phyloP scores from a whole-genome alignment of 768 basidiomycete genomes.

The Rhizopogon vinicolor region DNA sequence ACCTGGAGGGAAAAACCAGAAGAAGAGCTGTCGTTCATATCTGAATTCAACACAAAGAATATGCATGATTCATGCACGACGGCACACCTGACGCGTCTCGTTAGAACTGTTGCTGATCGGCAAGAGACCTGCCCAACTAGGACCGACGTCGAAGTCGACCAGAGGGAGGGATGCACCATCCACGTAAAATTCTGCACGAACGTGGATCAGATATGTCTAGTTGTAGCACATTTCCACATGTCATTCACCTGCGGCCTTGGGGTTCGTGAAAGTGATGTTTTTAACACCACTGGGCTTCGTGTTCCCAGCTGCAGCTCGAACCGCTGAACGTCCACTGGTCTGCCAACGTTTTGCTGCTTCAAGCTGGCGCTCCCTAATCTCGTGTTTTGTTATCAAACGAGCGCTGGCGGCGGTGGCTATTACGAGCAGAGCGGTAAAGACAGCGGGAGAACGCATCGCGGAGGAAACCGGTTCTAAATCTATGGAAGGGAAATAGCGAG shows the following conservation, averaged over 20 bases:
- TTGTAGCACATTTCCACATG: conserved; percentile 6
- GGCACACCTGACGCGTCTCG: conserved; percentile 60
- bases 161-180: conserved; percentile 60
- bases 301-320: background rate
- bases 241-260: conserved; percentile 49
- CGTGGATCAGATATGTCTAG: no score
- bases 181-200: conserved; percentile 57
- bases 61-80: background rate
- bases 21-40: conserved; percentile 50
- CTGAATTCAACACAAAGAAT: background rate
- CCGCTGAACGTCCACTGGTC: background rate
- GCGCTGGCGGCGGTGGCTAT: conserved; percentile 2
- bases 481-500: no score
- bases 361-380: conserved; percentile 40
- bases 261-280: conserved; percentile 70
- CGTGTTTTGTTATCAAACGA: conserved; percentile 31
- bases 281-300: conserved; percentile 26
- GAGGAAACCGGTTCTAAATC: background rate
- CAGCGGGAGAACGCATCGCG: conserved; percentile 9
- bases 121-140: conserved; percentile 70
- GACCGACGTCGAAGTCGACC: conserved; percentile 69
- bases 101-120: conserved; percentile 58
- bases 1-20: conserved; percentile 82
- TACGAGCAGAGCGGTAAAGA: conserved; percentile 7
- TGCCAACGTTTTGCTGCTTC: conserved; percentile 44